Conservation (phyloP, 1,284 basidiomycete genomes). For the Sanghuangporus sanghuang region DNA sequence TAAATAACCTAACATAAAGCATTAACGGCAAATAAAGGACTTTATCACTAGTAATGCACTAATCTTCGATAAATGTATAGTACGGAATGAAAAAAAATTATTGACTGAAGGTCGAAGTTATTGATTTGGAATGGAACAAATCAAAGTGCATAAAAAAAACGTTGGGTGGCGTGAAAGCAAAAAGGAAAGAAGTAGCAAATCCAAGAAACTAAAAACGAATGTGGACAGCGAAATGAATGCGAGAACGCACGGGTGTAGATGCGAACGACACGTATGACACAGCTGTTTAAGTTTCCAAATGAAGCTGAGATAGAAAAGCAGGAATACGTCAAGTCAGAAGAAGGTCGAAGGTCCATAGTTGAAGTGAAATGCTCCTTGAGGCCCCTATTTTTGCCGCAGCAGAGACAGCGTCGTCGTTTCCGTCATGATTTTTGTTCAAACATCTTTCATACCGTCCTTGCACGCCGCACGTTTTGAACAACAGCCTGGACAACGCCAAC, state of each 20-base stretch:
- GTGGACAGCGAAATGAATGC: background rate
- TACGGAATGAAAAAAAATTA: no score
- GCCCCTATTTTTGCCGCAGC: no score
- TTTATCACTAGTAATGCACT: background rate
- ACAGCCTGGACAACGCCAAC: conserved; percentile 57
- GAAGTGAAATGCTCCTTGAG: no score
- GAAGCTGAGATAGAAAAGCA: background rate
- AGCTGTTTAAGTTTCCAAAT: background rate
- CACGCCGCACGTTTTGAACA: conserved; percentile 47
- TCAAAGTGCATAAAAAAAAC: background rate
- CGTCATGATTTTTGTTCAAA: no score
- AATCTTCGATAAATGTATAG: background rate
- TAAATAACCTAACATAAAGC: background rate
- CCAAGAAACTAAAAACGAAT: background rate
- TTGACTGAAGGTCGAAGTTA: no score
- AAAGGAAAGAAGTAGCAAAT: no score
- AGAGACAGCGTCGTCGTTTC: no score
- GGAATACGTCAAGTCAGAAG: background rate
- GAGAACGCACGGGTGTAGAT: background rate
- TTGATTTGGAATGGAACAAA: background rate
- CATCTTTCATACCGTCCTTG: background rate
- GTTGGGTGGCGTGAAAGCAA: no score
- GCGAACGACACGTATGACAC: background rate
- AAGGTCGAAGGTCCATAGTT: background rate
- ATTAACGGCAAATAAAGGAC: background rate